A percentile compares a stretch with the other conserved stretches of the same genome.
These are phyloP conservation scores for Penicillium rolfsii DNA, from an alignment of 2,329 filamentous ascomycete genomes.

Conservation along the genomic window DNA sequence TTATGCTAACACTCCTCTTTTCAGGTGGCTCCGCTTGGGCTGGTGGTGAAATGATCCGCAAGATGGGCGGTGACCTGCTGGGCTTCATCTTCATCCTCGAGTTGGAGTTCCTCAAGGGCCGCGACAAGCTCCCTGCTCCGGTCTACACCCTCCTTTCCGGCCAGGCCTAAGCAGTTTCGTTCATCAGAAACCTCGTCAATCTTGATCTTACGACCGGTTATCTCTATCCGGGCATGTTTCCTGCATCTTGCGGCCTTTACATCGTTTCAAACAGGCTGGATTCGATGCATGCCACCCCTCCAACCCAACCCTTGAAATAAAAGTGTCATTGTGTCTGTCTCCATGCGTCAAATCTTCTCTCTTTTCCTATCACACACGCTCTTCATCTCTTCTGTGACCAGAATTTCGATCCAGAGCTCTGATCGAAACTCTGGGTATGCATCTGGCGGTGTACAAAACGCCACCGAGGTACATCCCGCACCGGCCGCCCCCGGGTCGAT, in stretches of 20 bases:
- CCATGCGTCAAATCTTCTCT: background rate
- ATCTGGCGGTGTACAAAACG: constrained; percentile 9
- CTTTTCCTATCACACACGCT: constrained; percentile 8
- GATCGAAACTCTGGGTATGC: background rate
- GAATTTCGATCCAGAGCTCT: background rate
- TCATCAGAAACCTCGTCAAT: background rate
- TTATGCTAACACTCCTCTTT: background rate
- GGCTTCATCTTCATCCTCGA: constrained; percentile 96
- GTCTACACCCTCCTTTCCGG: constrained; percentile 79
- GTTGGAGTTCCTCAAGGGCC: constrained; percentile 88
- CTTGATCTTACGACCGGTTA: background rate
- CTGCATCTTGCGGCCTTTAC: background rate
- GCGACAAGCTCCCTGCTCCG: constrained; percentile 83
- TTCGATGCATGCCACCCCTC: background rate
- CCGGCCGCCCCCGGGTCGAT: constrained; percentile 8
- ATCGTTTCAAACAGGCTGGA: background rate
- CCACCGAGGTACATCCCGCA: constrained; percentile 6
- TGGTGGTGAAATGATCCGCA: constrained; percentile 80
- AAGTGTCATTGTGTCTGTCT: constrained; percentile 3
- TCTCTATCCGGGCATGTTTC: background rate
- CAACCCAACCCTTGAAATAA: background rate
- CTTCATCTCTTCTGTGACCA: background rate
- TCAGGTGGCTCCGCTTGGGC: constrained; percentile 88
- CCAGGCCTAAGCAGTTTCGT: constrained; percentile 47
- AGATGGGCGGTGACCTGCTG: constrained; percentile 81